Conservation (phyloP, 2,329 filamentous ascomycete species). For the Zelopaecilomyces penicillatus region DNA sequence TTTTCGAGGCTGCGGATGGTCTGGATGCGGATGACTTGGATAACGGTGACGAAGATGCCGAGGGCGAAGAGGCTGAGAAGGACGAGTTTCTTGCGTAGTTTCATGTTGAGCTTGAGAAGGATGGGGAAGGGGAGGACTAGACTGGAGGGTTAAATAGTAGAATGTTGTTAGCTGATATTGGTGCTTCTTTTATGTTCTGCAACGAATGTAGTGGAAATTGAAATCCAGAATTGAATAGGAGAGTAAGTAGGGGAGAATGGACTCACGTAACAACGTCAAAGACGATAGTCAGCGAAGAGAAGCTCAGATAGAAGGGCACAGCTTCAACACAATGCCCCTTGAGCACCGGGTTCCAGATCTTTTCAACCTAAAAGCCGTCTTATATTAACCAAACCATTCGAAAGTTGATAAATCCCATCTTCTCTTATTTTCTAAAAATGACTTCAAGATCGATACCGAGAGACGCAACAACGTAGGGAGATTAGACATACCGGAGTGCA, state of each 20-base stretch:
- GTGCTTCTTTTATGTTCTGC: no score
- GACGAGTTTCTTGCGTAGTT: constrained; percentile 31
- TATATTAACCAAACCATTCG: not conserved
- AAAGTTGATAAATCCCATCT: no score
- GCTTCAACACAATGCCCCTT: constrained; percentile 30
- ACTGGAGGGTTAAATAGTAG: constrained; percentile 13
- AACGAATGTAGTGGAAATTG: no score
- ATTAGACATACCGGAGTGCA: constrained; percentile 22
- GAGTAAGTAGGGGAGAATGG: not conserved
- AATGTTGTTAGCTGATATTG: no score
- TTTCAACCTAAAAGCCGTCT: constrained; percentile 13
- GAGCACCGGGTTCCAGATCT: constrained; percentile 34
- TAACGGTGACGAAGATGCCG: constrained; percentile 42
- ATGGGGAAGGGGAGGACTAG: constrained; percentile 34
- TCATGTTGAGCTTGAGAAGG: constrained; percentile 28
- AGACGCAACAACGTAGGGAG: not conserved
- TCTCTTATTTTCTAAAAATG: no score
- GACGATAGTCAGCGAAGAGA: constrained; percentile 31
- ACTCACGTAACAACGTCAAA: constrained; percentile 34
- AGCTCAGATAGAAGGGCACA: constrained; percentile 34
- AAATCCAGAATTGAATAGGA: not conserved
- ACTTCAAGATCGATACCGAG: not conserved
- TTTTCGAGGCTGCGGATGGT: constrained; percentile 36
- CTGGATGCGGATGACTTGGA: constrained; percentile 42
- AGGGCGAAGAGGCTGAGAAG: constrained; percentile 36